Percentiles rank a stretch among this genome's conserved stretches.
phyloP scores from a whole-genome alignment of 192 early-diverging fungal species.

The Phlyctochytrium arcticum region DNA sequence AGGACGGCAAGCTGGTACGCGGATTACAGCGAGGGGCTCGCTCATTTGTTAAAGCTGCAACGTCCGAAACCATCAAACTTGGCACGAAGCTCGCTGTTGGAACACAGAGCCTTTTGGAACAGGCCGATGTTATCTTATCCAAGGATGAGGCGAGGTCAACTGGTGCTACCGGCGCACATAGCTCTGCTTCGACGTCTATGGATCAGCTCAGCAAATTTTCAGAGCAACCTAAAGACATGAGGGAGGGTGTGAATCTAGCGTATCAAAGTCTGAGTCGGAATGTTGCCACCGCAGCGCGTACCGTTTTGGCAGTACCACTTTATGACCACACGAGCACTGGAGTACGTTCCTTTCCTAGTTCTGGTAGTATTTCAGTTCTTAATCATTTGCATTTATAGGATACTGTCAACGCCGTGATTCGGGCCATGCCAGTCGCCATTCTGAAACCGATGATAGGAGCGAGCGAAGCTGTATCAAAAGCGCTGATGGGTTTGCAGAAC shows the following conservation, averaged over 20 bases:
- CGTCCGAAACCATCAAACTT: constrained; percentile 86
- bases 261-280: constrained; percentile 77
- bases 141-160: not conserved
- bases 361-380: too few species aligned
- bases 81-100: constrained; percentile 83
- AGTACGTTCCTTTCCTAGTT: too few species aligned
- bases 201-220: constrained; percentile 69
- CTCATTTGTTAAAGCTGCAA: constrained; percentile 85
- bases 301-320: constrained; percentile 85
- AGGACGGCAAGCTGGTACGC: constrained; percentile 85
- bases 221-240: constrained; percentile 77
- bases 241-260: constrained; percentile 80
- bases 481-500: constrained; percentile 85
- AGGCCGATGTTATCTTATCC: constrained; percentile 74
- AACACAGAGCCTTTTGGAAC: constrained; percentile 84
- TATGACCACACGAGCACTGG: constrained; percentile 67
- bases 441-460: constrained; percentile 95
- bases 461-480: constrained; percentile 88
- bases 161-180: too few species aligned
- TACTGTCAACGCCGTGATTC: constrained; percentile 55
- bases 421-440: constrained; percentile 84
- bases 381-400: too few species aligned
- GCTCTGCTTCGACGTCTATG: not conserved
- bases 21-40: constrained; percentile 82
- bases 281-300: constrained; percentile 77